Evolutionary conservation across 2,329 filamentous ascomycete species (phyloP), one percentile per base, ranked within the genome.

Genomic region (Microcera coccophila): DNA sequence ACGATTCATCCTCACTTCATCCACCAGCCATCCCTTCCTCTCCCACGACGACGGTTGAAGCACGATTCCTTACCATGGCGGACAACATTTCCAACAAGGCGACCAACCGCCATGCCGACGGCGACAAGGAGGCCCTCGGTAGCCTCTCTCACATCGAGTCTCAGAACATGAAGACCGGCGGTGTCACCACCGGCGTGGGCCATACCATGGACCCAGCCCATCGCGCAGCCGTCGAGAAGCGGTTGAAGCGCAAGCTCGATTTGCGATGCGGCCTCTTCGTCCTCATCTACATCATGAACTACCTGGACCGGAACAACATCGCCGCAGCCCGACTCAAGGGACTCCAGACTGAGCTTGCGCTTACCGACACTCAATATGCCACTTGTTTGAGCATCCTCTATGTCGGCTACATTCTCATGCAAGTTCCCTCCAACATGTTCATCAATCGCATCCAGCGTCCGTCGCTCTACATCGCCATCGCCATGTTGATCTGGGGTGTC

Each of bases 211-310:
- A 69, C 43, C 66, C 71, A 0, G 75, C 74, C 31, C 73, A 79
- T 45, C 76, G 81, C 11, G 57, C 59, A 1, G 58, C 60, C 12
- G 74, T 83, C n/a, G 85, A 90, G 64, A 78, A 75, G 62, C 74
- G 71, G 26, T 66, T 90, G 54, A 75, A 81, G 62, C 76, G 81
- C 53, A 90, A 88, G 67, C 81, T 90, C 41, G 86, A 90, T 59
- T 54, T 74, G 16, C 75, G 84, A 46, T 89, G 62, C 69, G 82
- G 61, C 69, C 77, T 85, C 53, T 77, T 89, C 44, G 78, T 89
- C 36, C 62, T 88, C 50, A 85, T 89, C 68, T 89, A 88, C 58
- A 86, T 89, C 60, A 73, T 69, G 63, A 88, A 89, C 65, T 89
- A 87, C 62, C 70, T 82, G 21, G 81, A 84, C 55, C 70, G 81